Base-by-base conservation (phyloP, 2,329 filamentous ascomycete species). In the Penicillium sp. region DNA sequence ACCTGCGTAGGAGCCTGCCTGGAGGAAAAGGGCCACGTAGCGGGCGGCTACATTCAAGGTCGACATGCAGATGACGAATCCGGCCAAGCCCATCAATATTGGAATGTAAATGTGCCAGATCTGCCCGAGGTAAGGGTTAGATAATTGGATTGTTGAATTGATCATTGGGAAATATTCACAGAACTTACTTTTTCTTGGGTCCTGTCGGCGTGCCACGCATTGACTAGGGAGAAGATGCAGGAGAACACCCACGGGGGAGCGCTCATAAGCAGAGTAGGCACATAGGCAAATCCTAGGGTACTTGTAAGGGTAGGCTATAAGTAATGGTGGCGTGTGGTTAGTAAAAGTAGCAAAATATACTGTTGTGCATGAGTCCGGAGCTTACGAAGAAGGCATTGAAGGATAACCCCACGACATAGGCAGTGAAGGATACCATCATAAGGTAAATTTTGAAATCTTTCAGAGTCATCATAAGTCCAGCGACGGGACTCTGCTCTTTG, bases 381-480 rank as follows among this genome's bases (percentile, higher is more conserved):
- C 38, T 42, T 42, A 42, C 38, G 18, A 42, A 42, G n/a, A 42
- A 42, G 12, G 38, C 38, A 20, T 42, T 42, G 38, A 42, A 42
- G n/a, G 38, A 42, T 6, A 42, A 42, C 18, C 38, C 38, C n/a
- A 42, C 38, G n/a, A 42, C 38, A 20, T 42, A 42, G 38, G 38
- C 38, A 20, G 38, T 42, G 6, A 42, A 42, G 5, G 38, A 86
- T 3, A 79, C 6, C 38, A 42, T 42, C 38, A 42, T 42, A 20
- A 42, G n/a, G n/a, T 42, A 42, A 11, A 42, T 85, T 71, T 87
- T 88, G 60, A 77, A 61, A 62, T 88, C 84, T 14, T 70, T 66
- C 54, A 85, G 79, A 0, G 83, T 83, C 30, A 83, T 68, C 59
- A 76, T 78, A n/a, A 82, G 77, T 0, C 84, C 84, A 23, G 80